Base-by-base conservation (phyloP, 768 basidiomycete genomes). In the Pleurotus salmoneostramineus region DNA sequence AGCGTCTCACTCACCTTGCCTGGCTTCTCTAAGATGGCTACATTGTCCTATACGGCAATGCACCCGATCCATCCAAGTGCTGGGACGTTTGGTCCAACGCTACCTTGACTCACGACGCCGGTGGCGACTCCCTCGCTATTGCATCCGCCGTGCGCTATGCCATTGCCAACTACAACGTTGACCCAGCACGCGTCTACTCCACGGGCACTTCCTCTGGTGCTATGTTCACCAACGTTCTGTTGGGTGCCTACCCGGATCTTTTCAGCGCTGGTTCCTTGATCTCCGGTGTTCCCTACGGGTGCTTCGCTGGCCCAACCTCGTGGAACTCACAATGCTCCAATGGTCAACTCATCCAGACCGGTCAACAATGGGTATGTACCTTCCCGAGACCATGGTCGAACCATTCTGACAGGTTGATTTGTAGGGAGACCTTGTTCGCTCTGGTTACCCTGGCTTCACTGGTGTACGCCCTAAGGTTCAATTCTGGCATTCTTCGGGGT, bases 151-250 rank as follows among this genome's bases (percentile, higher is more conserved):
- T 78, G 36, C 71, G 74, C 37, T 83, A 75, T 62, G 78, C 82
- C 14, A 77, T 83, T 50, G 51, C 69, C 32, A 81, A 72, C 69
- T 81, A 71, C 58, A 73, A 72, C 34, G 81, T 80, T 40, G 76
- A 82, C 60, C 34, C 78, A 1, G 63, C 58, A 15, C 73, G 74
- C 40, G 81, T 83, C 58, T 83, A 76, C 65, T 76, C 74, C 33
- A 79, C 79, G 34, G 83, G 82, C 10, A 74, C 74, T 2, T 78
- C 77, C 2, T 83, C 81, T 2, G 83, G 82, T 42, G 77, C 75
- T 0, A 85, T 84, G 83, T 83, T 83, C 82, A 83, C 82, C 57
- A 80, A 78, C 62, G 82, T 83, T 27, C 70, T 83, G 40, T 68
- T 71, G 48, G 82, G 80, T 34, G 76, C 79, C 8, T 83, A 83